Conservation (phyloP, 2,329 filamentous ascomycete species). For the Parasarocladium wereldwijsianum region DNA sequence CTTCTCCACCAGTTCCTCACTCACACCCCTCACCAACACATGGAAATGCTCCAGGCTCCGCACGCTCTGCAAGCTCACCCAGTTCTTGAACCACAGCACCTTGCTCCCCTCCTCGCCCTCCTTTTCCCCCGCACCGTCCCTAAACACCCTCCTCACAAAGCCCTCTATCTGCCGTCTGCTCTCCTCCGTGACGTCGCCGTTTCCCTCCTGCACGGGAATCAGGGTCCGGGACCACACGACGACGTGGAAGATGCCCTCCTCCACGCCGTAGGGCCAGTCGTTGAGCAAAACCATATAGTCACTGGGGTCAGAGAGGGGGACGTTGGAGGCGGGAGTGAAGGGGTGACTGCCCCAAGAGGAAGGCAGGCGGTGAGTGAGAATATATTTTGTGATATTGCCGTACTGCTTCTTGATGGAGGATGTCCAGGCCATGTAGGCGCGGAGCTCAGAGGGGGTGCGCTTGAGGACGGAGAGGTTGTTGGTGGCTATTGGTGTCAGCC, state of each 20-base stretch:
- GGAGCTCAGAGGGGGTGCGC: conserved; percentile 65
- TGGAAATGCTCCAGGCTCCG: conserved; percentile 83
- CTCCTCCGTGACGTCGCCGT: conserved; percentile 57
- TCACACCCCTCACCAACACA: conserved; percentile 47
- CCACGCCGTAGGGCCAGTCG: conserved; percentile 85
- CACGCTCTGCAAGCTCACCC: conserved; percentile 77
- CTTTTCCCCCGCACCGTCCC: conserved; percentile 35
- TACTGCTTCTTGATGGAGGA: conserved; percentile 54
- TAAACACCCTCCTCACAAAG: conserved; percentile 60
- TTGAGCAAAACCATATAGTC: conserved; percentile 66
- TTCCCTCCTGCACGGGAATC: conserved; percentile 55
- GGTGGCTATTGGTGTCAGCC: conserved; percentile 18
- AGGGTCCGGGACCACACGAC: conserved; percentile 84
- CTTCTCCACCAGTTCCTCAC: conserved; percentile 32
- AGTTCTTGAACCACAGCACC: conserved; percentile 88
- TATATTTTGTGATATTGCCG: conserved; percentile 67
- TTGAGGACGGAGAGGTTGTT: conserved; percentile 62
- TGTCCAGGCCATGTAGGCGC: conserved; percentile 67
- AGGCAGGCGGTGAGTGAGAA: conserved; percentile 57
- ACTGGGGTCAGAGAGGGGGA: conserved; percentile 36
- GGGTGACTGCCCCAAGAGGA: conserved; percentile 48
- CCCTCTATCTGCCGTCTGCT: conserved; percentile 48
- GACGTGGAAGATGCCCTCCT: conserved; percentile 54
- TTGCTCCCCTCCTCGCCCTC: conserved; percentile 30
- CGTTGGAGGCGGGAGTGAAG: conserved; percentile 32